phyloP scores from a whole-genome alignment of 768 basidiomycete genomes.

The Amanita polypyramis region DNA sequence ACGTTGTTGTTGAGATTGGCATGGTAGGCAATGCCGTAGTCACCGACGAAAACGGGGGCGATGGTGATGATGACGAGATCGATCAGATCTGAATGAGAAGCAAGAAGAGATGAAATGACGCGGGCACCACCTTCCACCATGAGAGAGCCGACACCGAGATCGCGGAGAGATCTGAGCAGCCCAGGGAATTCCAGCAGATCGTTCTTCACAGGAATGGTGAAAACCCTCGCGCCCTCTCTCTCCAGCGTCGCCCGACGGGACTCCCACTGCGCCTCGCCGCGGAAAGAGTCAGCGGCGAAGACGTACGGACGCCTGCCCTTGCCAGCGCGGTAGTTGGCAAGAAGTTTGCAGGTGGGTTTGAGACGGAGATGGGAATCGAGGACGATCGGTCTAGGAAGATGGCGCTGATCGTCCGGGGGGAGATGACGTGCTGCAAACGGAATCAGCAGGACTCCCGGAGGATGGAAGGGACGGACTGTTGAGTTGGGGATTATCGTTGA shows the following conservation, averaged over 20 bases:
- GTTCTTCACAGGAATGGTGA: slow-evolving; percentile 17
- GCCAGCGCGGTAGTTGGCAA: slow-evolving; percentile 50
- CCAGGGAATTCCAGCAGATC: slow-evolving; percentile 29
- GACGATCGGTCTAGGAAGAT: slow-evolving; percentile 73
- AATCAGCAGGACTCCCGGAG: neutral
- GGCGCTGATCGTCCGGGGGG: slow-evolving; percentile 29
- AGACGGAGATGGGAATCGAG: slow-evolving; percentile 72
- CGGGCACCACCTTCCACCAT: slow-evolving; percentile 96
- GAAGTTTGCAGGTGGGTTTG: slow-evolving; percentile 53
- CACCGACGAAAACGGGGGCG: slow-evolving; percentile 77
- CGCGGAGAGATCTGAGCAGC: slow-evolving; percentile 43
- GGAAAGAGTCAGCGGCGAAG: slow-evolving; percentile 30
- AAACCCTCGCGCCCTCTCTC: slow-evolving; percentile 54
- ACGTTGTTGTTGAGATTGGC: slow-evolving; percentile 12
- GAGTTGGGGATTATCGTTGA: slow-evolving; percentile 92
- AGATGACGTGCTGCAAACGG: slow-evolving; percentile 41
- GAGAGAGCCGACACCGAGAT: slow-evolving; percentile 52
- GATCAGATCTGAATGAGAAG: slow-evolving; percentile 26
- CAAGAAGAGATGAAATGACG: slow-evolving; percentile 69
- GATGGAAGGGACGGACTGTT: slow-evolving; percentile 48
- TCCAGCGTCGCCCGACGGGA: slow-evolving; percentile 36
- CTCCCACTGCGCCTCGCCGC: slow-evolving; percentile 18
- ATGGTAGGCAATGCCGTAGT: slow-evolving; percentile 52
- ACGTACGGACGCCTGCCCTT: slow-evolving; percentile 67
- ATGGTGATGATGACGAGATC: slow-evolving; percentile 79